phyloP scores from a whole-genome alignment of 306 rosid species.

The Sphenostylis stenocarpa region DNA sequence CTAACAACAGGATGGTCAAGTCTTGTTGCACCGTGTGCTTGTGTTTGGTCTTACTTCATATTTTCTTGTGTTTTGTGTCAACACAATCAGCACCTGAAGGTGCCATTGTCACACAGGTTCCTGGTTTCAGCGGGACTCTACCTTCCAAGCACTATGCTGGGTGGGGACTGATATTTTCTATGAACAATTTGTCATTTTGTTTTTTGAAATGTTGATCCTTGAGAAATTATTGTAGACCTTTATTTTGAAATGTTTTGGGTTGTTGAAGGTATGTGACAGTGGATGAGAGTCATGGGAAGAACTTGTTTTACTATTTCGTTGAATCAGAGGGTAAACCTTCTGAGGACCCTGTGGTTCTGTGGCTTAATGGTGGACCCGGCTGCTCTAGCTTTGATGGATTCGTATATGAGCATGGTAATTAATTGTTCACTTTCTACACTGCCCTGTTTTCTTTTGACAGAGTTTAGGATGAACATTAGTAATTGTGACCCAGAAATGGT shows the following conservation, averaged over 20 bases:
- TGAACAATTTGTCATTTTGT: not conserved
- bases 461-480: not conserved
- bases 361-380: slow-evolving; percentile 99
- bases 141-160: slow-evolving; percentile 54
- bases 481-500: not conserved
- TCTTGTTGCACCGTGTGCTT: not conserved
- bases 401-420: slow-evolving; percentile 90
- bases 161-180: not conserved
- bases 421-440: not conserved
- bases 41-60: slow-evolving; percentile 19
- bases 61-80: slow-evolving; percentile 27
- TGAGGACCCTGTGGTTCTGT: slow-evolving; percentile 87
- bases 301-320: slow-evolving; percentile 76
- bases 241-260: not conserved
- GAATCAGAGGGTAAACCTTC: slow-evolving; percentile 76
- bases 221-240: not conserved
- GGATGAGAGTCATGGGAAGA: slow-evolving; percentile 56
- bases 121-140: slow-evolving; percentile 41
- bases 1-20: slow-evolving; percentile 14
- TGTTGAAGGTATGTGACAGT: slow-evolving; percentile 46
- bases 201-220: not conserved
- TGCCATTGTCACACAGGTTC: slow-evolving; percentile 35
- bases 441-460: not conserved
- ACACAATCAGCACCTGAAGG: slow-evolving; percentile 41
- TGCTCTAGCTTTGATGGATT: slow-evolving; percentile 97